Evolutionary conservation across 1,284 basidiomycete species (phyloP), one percentile per base, ranked within the genome.

Genomic region (Mycosarcoma maydis): DNA sequence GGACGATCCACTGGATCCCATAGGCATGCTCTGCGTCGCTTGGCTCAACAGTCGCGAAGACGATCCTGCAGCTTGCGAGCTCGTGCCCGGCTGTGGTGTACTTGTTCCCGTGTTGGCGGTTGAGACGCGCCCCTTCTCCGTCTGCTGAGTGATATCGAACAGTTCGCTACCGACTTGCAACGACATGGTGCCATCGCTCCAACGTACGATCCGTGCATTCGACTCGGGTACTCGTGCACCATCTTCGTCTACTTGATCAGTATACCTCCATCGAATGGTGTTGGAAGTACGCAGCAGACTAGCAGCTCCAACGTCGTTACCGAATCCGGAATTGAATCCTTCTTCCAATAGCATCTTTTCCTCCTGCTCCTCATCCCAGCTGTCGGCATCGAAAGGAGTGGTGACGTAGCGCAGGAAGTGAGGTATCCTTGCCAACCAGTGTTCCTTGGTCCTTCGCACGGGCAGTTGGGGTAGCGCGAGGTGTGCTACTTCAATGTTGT

Each of bases 161-260:
- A 94, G 85, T 77, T 96, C 94, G 81, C 60, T 90, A 45, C 94
- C 93, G 51, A 96, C 85, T 69, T 91, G 89, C 32, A 96, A 86
- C 75, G 91, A 93, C 67, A 92, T 84, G 14, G 90, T 87, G 23
- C 93, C 93, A 78, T 96, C 94, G 20, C 92, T 94, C 93, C 93
- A 96, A 8, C 89, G 88, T 51, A 96, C 88, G 33, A 94, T 85
- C 16, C 92, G 89, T 65, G 89, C 87, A 80, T 96, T 96, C 9
- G 92, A 92, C 84, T 94, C 89, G 66, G 89, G 87, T 73, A 85
- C 84, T 89, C 89, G 88, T 73, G 87, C 84, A 6, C 88, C 90
- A 36, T 85, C 83, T 55, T 87, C 85, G 75, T 90, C 67, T 6
- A 54, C 29, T 30, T 68, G 88, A 77, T 90, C 89, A 9, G 85